These are phyloP conservation scores for Backusella psychrophila DNA, from an alignment of 192 early-diverging fungal genomes.

Conservation along the genomic window DNA sequence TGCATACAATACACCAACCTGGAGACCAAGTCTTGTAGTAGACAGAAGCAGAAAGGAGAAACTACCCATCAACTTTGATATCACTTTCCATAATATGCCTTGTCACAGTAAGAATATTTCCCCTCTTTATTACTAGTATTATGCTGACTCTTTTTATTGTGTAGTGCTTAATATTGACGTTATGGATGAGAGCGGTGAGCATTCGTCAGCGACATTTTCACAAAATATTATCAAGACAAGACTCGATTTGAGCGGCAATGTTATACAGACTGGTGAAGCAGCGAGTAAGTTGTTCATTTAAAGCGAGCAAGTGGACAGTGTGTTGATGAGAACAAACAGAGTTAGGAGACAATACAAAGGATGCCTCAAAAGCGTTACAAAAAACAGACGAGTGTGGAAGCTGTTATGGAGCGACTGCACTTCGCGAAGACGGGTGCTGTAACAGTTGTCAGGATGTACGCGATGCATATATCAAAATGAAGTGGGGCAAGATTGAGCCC, in stretches of 20 bases:
- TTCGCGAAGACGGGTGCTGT: constrained; percentile 76
- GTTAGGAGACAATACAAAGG: constrained; percentile 49
- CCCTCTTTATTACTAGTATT: not conserved
- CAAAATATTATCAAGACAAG: constrained; percentile 84
- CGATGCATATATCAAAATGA: constrained; percentile 74
- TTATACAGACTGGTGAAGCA: constrained; percentile 56
- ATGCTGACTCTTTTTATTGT: not conserved
- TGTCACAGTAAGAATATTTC: constrained; percentile 70
- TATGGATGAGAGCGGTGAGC: constrained; percentile 91
- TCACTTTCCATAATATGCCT: constrained; percentile 89
- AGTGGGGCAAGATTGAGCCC: constrained; percentile 81
- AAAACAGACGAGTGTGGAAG: constrained; percentile 71
- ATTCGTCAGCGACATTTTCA: constrained; percentile 67
- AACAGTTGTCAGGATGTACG: constrained; percentile 93
- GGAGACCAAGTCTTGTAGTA: constrained; percentile 77
- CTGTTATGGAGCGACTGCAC: constrained; percentile 80
- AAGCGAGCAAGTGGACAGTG: no score
- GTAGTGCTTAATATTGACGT: constrained; percentile 89
- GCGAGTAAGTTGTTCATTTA: constrained; percentile 40
- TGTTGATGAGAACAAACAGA: constrained; percentile 32
- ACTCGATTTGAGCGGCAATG: constrained; percentile 62
- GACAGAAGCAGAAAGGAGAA: constrained; percentile 86
- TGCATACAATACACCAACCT: constrained; percentile 68
- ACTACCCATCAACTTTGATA: constrained; percentile 85
- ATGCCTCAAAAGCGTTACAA: constrained; percentile 23